A percentile compares a stretch with the other conserved stretches of the same genome.
Evolutionary conservation across 768 basidiomycete genomes (phyloP).

Genomic region (Mycena latifolia): DNA sequence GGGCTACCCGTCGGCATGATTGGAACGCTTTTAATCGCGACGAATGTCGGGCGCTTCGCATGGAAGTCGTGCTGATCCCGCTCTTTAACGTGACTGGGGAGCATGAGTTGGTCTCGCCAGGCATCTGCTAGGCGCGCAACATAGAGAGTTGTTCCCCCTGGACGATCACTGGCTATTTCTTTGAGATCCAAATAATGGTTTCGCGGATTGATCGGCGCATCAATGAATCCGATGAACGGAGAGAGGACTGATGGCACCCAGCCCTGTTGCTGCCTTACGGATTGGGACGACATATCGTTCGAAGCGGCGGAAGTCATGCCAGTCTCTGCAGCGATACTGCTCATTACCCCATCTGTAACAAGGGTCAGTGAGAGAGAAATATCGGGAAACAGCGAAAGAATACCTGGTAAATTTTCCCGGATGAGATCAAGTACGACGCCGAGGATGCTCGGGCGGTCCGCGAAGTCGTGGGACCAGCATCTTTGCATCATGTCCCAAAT

Average conservation of each 20-base stretch:
- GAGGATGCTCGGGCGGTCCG: constrained; percentile 24
- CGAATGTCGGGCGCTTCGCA: constrained; percentile 38
- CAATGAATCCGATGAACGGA: constrained; percentile 53
- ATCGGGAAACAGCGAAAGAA: too few relatives aligned
- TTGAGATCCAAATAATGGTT: constrained; percentile 57
- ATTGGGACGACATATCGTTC: background rate
- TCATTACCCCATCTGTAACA: background rate
- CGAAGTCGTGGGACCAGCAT: constrained; percentile 28
- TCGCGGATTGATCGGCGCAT: constrained; percentile 52
- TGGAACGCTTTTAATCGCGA: constrained; percentile 67
- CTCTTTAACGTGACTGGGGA: constrained; percentile 1
- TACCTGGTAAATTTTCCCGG: background rate
- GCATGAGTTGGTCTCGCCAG: background rate
- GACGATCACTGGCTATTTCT: constrained; percentile 68
- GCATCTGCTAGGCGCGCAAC: constrained; percentile 10
- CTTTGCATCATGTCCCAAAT: constrained; percentile 31
- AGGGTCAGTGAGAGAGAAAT: accelerated
- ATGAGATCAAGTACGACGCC: constrained; percentile 19
- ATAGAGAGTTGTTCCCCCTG: constrained; percentile 61
- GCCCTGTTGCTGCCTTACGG: constrained; percentile 38
- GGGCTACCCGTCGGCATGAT: constrained; percentile 49
- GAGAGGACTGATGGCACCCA: constrained; percentile 52
- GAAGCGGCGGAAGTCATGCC: too few relatives aligned
- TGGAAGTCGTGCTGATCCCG: constrained; percentile 5
- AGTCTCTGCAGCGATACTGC: background rate